Conservation (phyloP, 345 rosid genomes). For the Hirschfeldia incana region DNA sequence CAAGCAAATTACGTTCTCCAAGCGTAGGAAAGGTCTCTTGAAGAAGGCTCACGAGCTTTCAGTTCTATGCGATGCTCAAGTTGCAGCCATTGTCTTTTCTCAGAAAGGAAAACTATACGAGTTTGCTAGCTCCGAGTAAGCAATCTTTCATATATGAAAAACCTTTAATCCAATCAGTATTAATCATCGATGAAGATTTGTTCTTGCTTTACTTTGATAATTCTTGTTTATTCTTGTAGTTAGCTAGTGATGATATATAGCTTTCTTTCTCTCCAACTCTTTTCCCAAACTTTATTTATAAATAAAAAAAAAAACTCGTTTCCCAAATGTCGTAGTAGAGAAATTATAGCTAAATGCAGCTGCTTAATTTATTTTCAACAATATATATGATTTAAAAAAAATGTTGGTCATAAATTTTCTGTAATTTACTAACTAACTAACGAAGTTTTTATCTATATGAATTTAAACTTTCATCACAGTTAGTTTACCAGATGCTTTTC, state of each 20-base stretch:
- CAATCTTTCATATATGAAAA: neutral
- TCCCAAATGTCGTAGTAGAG: neutral
- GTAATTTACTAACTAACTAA: neutral
- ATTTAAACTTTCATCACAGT: neutral
- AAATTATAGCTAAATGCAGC: neutral
- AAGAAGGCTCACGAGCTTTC: slow-evolving; percentile 65
- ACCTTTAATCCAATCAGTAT: neutral
- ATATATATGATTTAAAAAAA: neutral
- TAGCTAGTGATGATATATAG: neutral
- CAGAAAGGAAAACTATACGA: slow-evolving; percentile 48
- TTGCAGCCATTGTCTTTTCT: slow-evolving; percentile 51
- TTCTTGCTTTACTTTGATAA: neutral
- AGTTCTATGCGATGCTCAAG: slow-evolving; percentile 42
- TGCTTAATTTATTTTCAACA: neutral
- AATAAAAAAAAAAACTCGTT: neutral
- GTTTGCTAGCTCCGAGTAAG: slow-evolving; percentile 51
- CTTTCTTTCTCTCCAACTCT: neutral
- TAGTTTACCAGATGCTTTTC: neutral
- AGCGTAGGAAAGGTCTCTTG: slow-evolving; percentile 53
- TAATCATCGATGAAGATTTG: neutral
- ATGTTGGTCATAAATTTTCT: neutral
- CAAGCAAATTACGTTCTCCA: slow-evolving; percentile 59
- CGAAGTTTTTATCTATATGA: neutral
- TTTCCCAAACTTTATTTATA: neutral
- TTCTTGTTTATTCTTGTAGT: neutral